A percentile compares a stretch with the other conserved stretches of the same genome.
Evolutionary conservation across 2,329 filamentous ascomycete genomes (phyloP).

Genomic region (Lachnum nothofagi): DNA sequence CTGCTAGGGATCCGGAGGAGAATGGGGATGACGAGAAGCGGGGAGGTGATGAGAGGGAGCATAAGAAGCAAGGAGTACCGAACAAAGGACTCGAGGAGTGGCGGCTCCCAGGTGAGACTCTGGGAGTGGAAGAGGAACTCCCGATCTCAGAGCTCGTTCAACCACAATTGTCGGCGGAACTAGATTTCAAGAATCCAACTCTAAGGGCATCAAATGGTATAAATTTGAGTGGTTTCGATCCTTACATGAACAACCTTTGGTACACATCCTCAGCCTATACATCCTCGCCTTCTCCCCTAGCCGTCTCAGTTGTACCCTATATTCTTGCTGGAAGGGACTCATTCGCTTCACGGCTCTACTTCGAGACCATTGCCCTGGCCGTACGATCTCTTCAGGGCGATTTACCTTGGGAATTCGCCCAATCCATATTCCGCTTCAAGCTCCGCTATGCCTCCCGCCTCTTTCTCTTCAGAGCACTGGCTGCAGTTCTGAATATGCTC

Average conservation of each 20-base stretch:
- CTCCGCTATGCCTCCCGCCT: slow-evolving; percentile 1
- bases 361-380: slow-evolving; percentile 8
- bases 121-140: not conserved
- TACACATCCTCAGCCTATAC: slow-evolving; percentile 8
- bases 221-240: not conserved
- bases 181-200: too few relatives aligned
- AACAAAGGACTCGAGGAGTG: too few relatives aligned
- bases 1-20: not conserved
- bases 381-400: slow-evolving; percentile 9
- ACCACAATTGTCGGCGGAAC: too few relatives aligned
- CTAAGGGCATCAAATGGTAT: too few relatives aligned
- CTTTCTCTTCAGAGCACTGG: slow-evolving; percentile 1
- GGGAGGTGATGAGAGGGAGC: not conserved
- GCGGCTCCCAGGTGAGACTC: too few relatives aligned
- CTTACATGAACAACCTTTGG: slow-evolving; percentile 3
- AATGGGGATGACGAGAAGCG: not conserved
- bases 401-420: not conserved
- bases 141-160: not conserved
- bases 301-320: slow-evolving; percentile 10
- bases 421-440: slow-evolving; percentile 14
- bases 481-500: slow-evolving; percentile 13
- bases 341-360: slow-evolving; percentile 20
- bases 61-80: too few relatives aligned
- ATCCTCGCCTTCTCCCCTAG: slow-evolving; percentile 9
- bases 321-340: slow-evolving; percentile 16